Evolutionary conservation across 495 filamentous ascomycete genomes (phyloP).

Genomic region (Neurospora sp.): DNA sequence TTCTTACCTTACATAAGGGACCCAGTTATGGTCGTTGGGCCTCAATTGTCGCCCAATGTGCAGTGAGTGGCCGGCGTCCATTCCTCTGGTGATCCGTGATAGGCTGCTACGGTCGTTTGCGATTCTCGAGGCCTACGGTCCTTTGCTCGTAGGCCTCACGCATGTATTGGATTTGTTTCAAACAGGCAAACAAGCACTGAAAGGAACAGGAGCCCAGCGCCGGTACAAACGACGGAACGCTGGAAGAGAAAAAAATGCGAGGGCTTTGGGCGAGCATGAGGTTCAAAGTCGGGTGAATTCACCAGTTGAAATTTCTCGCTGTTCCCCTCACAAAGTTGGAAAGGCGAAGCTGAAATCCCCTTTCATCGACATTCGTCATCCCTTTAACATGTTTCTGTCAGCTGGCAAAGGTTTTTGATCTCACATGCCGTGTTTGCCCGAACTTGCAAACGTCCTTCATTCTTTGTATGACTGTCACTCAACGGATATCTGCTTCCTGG

Average conservation of each 20-base stretch:
- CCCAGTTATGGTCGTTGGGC: neutral
- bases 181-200: neutral
- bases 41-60: neutral
- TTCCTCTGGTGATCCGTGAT: neutral
- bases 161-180: neutral
- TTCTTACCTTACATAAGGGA: too few species aligned
- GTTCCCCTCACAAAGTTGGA: neutral
- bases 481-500: neutral
- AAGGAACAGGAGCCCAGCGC: neutral
- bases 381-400: neutral
- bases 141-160: neutral
- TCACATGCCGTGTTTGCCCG: neutral
- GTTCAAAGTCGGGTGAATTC: neutral
- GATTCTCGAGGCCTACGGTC: neutral
- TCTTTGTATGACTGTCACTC: neutral
- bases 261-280: too few species aligned
- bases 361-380: neutral
- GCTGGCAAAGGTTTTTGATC: neutral
- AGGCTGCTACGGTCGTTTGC: neutral
- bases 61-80: neutral
- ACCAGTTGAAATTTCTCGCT: fast-evolving
- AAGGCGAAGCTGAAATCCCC: neutral
- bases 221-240: too few species aligned
- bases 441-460: neutral
- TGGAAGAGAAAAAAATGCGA: too few species aligned